Evolutionary conservation across 2,329 filamentous ascomycete species (phyloP), one percentile per base, ranked within the genome.

Genomic region (Microsporum canis): DNA sequence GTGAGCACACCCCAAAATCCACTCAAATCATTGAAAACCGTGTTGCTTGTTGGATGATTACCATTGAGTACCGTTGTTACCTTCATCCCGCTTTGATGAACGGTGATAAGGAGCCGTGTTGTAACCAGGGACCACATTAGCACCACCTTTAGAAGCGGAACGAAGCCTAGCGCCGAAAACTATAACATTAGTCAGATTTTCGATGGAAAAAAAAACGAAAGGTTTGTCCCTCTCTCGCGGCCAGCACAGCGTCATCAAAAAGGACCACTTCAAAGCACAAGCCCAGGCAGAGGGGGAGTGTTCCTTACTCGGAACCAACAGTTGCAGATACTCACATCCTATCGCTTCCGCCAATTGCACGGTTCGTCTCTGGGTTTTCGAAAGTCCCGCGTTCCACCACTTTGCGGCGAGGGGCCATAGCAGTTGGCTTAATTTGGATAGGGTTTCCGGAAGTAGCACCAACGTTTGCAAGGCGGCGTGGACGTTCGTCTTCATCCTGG

Each of bases 241-340:
- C 83, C 82, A 89, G 86, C 34, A 14, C 31, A 55, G 51, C 85
- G 83, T 55, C 51, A 10, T 55, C 14, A 6, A 43, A 43, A 55
- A 14, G 51, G 51, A 55, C 33, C 51, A 55, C 51, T 55, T 85
- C 84, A 80, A 31, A 57, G 55, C 55, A 57, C 36, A 14, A 57
- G 88, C 86, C 86, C 85, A 86, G 85, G 86, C 87, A 83, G 51
- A 86, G 82, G 86, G 87, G 81, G 83, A 82, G 66, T 71, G 85
- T 87, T 88, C 87, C 88, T 92, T 91, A 90, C 88, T 86, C 88
- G 84, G 85, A 88, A 86, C 84, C 80, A 75, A 79, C 75, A 80
- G 80, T 81, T 78, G 77, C 82, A 84, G 80, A 82, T 79, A 95
- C 91, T 96, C 89, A 96, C 91, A 96, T 95, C 88, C 90, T 87